Percentiles rank a stretch among this genome's conserved stretches.
These are phyloP conservation scores for Eimeria maxima DNA, from an alignment of 169 alveolate genomes.

Conservation along the genomic window DNA sequence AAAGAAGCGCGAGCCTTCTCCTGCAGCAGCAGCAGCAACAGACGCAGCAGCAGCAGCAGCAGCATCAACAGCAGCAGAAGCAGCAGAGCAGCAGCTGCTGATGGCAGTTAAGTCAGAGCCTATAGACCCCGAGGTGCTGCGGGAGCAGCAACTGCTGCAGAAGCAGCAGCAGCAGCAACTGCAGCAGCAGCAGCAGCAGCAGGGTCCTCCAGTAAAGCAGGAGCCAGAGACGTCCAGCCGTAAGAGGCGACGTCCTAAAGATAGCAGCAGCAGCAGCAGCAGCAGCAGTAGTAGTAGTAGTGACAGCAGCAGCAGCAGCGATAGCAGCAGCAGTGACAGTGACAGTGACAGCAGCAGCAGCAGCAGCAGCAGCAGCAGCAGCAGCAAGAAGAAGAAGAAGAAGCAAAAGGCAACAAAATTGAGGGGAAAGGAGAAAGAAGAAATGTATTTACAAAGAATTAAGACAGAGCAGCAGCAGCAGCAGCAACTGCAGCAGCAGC, in stretches of 20 bases:
- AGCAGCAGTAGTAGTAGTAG: constrained; percentile 39
- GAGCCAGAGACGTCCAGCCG: constrained; percentile 9
- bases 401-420: background rate
- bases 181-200: constrained; percentile 62
- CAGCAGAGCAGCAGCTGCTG: constrained; percentile 13
- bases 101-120: constrained; percentile 46
- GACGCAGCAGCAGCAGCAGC: constrained; percentile 1
- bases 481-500: background rate
- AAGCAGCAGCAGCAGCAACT: constrained; percentile 4
- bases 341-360: constrained; percentile 39
- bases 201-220: background rate
- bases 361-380: constrained; percentile 62
- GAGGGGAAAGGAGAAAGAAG: background rate
- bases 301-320: constrained; percentile 13
- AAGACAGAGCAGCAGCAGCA: background rate
- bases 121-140: constrained; percentile 28
- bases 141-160: constrained; percentile 11
- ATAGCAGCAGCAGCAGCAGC: constrained; percentile 63
- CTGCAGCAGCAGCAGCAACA: constrained; percentile 45
- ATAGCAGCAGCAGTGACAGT: constrained; percentile 35
- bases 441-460: too few relatives aligned
- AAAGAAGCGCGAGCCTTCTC: constrained; percentile 22
- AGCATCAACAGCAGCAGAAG: constrained; percentile 18
- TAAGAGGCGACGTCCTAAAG: constrained; percentile 2
- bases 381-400: background rate